Evolutionary conservation across 2,329 filamentous ascomycete genomes (phyloP).

Genomic region (Lizonia empirigonia): DNA sequence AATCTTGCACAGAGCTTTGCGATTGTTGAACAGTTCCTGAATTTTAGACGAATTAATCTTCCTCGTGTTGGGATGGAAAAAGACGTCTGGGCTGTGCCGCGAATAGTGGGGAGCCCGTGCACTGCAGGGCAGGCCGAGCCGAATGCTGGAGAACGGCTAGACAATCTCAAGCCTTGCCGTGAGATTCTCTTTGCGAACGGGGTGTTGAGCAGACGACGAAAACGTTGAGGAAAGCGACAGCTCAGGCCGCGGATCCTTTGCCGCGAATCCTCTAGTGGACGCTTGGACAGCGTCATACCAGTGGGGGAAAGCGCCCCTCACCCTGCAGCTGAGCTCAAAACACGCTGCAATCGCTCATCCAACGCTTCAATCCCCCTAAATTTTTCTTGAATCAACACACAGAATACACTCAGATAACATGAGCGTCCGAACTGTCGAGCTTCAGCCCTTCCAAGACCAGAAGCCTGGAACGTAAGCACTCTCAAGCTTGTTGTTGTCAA

Average conservation of each 20-base stretch:
- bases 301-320: constrained; percentile 37
- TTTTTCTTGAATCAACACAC: constrained; percentile 27
- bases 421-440: constrained; percentile 77
- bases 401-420: constrained; percentile 50
- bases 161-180: constrained; percentile 16
- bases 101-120: constrained; percentile 16
- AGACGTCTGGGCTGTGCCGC: constrained; percentile 14
- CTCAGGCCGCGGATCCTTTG: constrained; percentile 17
- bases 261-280: constrained; percentile 26
- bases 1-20: constrained; percentile 11
- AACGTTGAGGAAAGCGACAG: constrained; percentile 13
- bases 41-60: constrained; percentile 16
- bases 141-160: constrained; percentile 14
- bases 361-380: constrained; percentile 30
- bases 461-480: constrained; percentile 95
- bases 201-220: constrained; percentile 14
- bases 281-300: constrained; percentile 36
- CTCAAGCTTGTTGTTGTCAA: background rate
- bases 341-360: constrained; percentile 28
- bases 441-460: constrained; percentile 90
- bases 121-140: constrained; percentile 14
- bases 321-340: constrained; percentile 37
- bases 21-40: constrained; percentile 10
- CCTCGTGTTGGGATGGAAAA: constrained; percentile 20
- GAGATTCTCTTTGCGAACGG: constrained; percentile 5